These are phyloP conservation scores for Protomyces lactucae-debilis DNA, from an alignment of 1,139 yeast genomes.

Conservation along the genomic window DNA sequence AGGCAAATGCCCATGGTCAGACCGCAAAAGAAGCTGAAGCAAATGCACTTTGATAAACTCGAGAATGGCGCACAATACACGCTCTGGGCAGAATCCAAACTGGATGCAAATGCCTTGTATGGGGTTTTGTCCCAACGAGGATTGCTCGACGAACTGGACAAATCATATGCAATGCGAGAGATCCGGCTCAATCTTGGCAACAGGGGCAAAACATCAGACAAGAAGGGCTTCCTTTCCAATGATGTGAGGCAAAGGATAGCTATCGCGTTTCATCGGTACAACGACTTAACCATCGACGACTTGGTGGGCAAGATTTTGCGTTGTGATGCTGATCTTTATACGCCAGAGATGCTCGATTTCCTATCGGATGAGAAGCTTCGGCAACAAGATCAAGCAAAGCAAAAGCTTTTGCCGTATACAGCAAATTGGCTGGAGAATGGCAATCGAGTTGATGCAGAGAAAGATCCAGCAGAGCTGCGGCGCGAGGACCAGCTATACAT, in stretches of 20 bases:
- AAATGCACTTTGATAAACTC: constrained; percentile 91
- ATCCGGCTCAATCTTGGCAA: constrained; percentile 40
- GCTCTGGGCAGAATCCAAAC: constrained; percentile 65
- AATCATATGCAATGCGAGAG: constrained; percentile 64
- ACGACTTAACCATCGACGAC: constrained; percentile 56
- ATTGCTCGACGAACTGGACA: constrained; percentile 70
- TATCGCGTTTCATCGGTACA: constrained; percentile 78
- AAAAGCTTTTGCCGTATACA: constrained; percentile 62
- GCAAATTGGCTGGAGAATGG: constrained; percentile 46
- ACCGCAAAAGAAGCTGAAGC: constrained; percentile 69
- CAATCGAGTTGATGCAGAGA: constrained; percentile 46
- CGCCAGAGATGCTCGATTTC: constrained; percentile 72
- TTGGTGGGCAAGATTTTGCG: constrained; percentile 60
- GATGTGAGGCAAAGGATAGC: constrained; percentile 90
- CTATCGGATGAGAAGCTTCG: constrained; percentile 53
- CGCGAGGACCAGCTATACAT: constrained; percentile 77
- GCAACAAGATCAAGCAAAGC: constrained; percentile 24
- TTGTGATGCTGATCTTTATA: constrained; percentile 71
- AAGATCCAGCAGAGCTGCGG: constrained; percentile 60
- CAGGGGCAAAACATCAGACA: constrained; percentile 39
- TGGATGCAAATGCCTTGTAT: constrained; percentile 44
- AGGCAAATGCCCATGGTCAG: constrained; percentile 37
- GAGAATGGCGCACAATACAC: constrained; percentile 58
- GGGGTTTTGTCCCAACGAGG: constrained; percentile 63
- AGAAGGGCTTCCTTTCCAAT: constrained; percentile 60